Evolutionary conservation across 2,329 filamentous ascomycete species (phyloP), one percentile per base, ranked within the genome.

Genomic region (Pyrenophora seminiperda): DNA sequence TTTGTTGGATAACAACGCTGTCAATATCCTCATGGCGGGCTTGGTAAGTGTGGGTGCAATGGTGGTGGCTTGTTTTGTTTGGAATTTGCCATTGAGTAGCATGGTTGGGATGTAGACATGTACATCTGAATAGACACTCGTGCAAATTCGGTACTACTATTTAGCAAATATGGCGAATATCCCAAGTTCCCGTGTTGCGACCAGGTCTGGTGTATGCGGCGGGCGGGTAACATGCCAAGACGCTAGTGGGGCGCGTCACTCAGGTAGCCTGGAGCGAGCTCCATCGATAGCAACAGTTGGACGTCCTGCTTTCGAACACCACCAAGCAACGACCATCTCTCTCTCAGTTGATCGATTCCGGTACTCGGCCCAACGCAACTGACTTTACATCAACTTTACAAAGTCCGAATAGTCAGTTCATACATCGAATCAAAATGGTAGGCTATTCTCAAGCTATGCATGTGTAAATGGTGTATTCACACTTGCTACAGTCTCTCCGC

Each of bases 1-100:
- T 69, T 71, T 95, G 54, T 77, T 99, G 49, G 91, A 96, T 73
- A 99, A 99, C 73, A 99, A 99, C 72, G 89, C 90, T 46, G 91
- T 99, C 63, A 99, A 99, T 72, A 84, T 97, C 50, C 72, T 93
- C 48, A 97, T 97, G 93, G 92, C 93, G 0, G 80, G 84, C 11
- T 79, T 80, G 4, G 92, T 96, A 83, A 96, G 90, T 68, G 58
- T 91, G 14, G 83, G 87, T 4, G 89, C 86, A 4, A 95, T 97
- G 84, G 77, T 67, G n/a, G 60, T 53, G 2, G 65, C 71, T 3
- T 63, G 60, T 20, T 19, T 59, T n/a, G 33, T 67, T 3, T 74
- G 67, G 71, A 59, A 61, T n/a, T n/a, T 68, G 32, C 64, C 70
- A 1, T 54, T 68, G 14, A 65, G 57, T 37, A 67, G 59, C 44